phyloP scores from a whole-genome alignment of 768 basidiomycete genomes.

The Cystofilobasidium capitatum region DNA sequence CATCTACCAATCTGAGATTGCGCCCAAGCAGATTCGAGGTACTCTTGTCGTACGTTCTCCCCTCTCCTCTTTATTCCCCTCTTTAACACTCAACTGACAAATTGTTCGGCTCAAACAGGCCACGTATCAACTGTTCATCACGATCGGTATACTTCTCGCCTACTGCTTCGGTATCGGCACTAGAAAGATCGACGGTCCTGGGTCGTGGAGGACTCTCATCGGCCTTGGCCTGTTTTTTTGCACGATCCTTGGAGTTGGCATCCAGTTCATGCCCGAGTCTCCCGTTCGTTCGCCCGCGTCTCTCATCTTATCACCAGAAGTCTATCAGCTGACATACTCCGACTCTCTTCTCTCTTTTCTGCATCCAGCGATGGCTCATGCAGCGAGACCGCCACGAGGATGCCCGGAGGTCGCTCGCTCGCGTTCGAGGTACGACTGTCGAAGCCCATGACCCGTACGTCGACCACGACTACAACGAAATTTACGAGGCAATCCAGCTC shows the following conservation, averaged over 20 bases:
- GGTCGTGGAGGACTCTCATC: slow-evolving; percentile 50
- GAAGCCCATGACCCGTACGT: slow-evolving; percentile 29
- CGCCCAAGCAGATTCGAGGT: slow-evolving; percentile 61
- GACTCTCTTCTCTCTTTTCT: background rate
- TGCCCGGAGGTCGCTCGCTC: slow-evolving; percentile 38
- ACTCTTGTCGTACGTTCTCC: slow-evolving; percentile 41
- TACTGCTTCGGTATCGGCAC: slow-evolving; percentile 16
- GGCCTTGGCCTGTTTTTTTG: slow-evolving; percentile 6
- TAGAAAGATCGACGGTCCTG: slow-evolving; percentile 2
- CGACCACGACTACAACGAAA: slow-evolving; percentile 45
- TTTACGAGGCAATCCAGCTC: slow-evolving; percentile 47
- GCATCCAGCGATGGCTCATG: slow-evolving; percentile 48
- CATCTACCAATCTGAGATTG: slow-evolving; percentile 62
- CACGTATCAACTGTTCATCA: slow-evolving; percentile 6
- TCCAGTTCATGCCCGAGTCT: slow-evolving; percentile 55
- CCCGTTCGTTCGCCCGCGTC: slow-evolving; percentile 34
- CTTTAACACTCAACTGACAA: too few species aligned
- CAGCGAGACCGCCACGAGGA: slow-evolving; percentile 46
- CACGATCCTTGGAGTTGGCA: slow-evolving; percentile 7
- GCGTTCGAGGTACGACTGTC: slow-evolving; percentile 20
- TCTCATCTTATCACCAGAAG: background rate
- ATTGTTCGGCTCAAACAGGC: background rate
- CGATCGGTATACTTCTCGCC: slow-evolving; percentile 9
- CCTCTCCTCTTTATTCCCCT: slow-evolving; percentile 49
- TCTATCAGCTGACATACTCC: background rate